Evolutionary conservation across 2,329 filamentous ascomycete genomes (phyloP), one percentile per base, ranked within the genome.

Genomic region (Trichoderma sp.): DNA sequence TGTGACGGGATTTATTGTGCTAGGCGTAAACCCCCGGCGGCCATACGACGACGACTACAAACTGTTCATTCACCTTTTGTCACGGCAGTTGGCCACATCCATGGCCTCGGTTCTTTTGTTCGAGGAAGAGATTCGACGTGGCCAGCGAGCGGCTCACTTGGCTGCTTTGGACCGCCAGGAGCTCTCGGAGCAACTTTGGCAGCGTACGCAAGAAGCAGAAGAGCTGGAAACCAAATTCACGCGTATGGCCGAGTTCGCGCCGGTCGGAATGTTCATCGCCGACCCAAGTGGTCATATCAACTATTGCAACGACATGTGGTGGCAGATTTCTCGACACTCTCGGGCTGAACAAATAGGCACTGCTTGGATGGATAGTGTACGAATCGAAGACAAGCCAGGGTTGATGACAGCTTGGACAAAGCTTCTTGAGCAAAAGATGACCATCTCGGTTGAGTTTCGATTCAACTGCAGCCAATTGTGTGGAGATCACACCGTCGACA

Each of bases 211-310:
- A 75, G 88, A 91, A 76, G 88, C 88, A 0, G 84, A 87, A 55
- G 88, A 91, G 76, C 90, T 90, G 78, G 93, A 96, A 79, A 91
- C 92, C 36, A 91, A 91, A 71, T 96, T 96, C 78, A 93, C 92
- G 0, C 87, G 92, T 58, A 94, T 96, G 92, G 92, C 93, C 3
- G 93, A 95, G 77, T 93, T 94, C 74, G 92, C 92, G 0, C 93
- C 93, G 0, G 93, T 95, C 1, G 93, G 93, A 32, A 91, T 97
- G 82, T 95, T 95, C 79, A 95, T 96, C 75, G 92, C 92, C n/a
- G 88, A 94, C 77, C 85, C 88, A 0, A 80, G 85, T 53, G 93
- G 93, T 4, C 84, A 87, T 28, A 92, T 96, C 75, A 92, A 88
- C 11, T 96, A 93, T 78, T 93, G 91, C 78, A 97, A 97, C 78